Conservation (phyloP, 140 eudicot species). For the Bidens hawaiensis region DNA sequence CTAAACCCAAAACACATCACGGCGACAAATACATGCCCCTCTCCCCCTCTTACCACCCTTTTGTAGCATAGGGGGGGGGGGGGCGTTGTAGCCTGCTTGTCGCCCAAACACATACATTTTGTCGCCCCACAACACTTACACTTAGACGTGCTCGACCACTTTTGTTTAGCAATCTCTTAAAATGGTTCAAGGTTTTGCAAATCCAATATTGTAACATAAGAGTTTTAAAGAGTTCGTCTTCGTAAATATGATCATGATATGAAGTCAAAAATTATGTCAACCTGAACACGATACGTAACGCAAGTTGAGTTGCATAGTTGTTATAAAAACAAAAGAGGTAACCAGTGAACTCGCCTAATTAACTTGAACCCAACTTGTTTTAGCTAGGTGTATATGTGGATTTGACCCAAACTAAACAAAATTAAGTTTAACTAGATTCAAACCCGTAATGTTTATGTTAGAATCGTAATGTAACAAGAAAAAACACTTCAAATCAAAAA, state of each 20-base stretch:
- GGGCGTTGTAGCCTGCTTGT: too few relatives aligned
- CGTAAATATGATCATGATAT: not conserved
- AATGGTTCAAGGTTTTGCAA: slow-evolving; percentile 1
- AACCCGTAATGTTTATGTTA: too few relatives aligned
- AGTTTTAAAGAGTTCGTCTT: not conserved
- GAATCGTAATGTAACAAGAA: too few relatives aligned
- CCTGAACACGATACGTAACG: not conserved
- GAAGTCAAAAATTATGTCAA: not conserved
- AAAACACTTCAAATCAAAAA: too few relatives aligned
- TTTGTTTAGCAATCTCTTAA: not conserved
- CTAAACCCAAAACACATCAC: too few relatives aligned
- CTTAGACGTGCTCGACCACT: not conserved
- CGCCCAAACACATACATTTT: too few relatives aligned
- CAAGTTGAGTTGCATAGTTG: not conserved
- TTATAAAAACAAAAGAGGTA: not conserved
- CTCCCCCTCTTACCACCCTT: too few relatives aligned
- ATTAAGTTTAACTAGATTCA: too few relatives aligned
- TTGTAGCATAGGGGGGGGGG: too few relatives aligned
- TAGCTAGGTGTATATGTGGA: not conserved
- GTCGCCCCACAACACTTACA: too few relatives aligned
- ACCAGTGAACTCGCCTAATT: not conserved
- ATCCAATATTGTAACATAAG: not conserved
- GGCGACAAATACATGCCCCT: too few relatives aligned
- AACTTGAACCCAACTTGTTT: not conserved
- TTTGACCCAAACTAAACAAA: too few relatives aligned